Base-by-base conservation (phyloP, 345 rosid genomes). In the Raphanus sativus region DNA sequence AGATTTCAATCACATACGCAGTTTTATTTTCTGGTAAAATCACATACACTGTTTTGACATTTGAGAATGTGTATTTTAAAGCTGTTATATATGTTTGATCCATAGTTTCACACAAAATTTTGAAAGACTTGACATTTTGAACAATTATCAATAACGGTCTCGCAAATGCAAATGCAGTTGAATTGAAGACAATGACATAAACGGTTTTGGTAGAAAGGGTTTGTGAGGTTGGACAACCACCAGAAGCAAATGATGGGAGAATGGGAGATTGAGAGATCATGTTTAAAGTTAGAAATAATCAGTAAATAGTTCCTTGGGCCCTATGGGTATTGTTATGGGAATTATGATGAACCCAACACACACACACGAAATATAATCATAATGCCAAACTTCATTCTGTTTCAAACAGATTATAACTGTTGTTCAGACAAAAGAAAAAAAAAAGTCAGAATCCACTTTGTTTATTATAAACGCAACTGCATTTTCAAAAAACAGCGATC, bases 391-490 rank as follows among this genome's bases (percentile, higher is more conserved):
- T 28, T 28, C 8, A 15, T 45, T 21, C 61, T 26, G 33, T 8
- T 60, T 54, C 60, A 60, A 60, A 60, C 6, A 17, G 50, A 34
- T 7, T 34, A 1, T 1, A 28, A 45, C 59, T 28, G 11, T 52
- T 65, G 30, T 36, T 25, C 9, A 25, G 40, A n/a, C 17, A 12
- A 10, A 56, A 38, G 7, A 25, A 17, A 28, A 17, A 16, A 1
- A 32, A n/a, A 45, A 65, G 21, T 9, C 21, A 48, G 16, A 60
- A 32, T 30, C 29, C 70, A 54, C 63, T 36, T 34, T 9, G 61
- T 69, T 16, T 63, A 28, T 26, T 63, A 28, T 26, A 45, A 45
- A 69, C 75, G 81, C 71, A 70, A 77, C 58, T 71, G 61, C 81
- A 60, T 28, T 6, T 2, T 42, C 15, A 42, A 42, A 69, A 68